Evolutionary conservation across 768 basidiomycete genomes (phyloP).

Genomic region (Boletus reticuloceps): DNA sequence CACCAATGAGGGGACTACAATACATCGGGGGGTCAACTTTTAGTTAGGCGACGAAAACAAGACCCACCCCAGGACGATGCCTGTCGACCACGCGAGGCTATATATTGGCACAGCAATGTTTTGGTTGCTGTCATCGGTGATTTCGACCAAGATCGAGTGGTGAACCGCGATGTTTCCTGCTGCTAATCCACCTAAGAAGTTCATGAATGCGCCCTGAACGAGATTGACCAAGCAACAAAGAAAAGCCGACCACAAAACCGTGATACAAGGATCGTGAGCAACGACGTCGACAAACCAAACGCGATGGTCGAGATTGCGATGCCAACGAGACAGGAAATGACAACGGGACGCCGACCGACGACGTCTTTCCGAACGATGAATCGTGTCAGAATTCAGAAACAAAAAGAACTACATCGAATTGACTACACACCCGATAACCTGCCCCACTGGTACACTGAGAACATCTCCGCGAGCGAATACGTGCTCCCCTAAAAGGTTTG

Average conservation of each 20-base stretch:
- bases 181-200: slow-evolving; percentile 52
- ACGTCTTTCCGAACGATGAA: slow-evolving; percentile 35
- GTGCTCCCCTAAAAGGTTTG: not conserved
- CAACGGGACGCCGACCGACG: slow-evolving; percentile 60
- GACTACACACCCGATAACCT: slow-evolving; percentile 1
- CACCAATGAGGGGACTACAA: no score
- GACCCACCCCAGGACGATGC: slow-evolving; percentile 1
- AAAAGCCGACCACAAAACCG: slow-evolving; percentile 47
- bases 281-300: slow-evolving; percentile 55
- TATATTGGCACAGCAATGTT: slow-evolving; percentile 57
- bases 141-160: slow-evolving; percentile 57
- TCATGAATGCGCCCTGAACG: not conserved
- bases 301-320: slow-evolving; percentile 47
- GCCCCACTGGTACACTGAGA: slow-evolving; percentile 32
- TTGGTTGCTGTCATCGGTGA: slow-evolving; percentile 63
- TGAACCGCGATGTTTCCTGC: slow-evolving; percentile 62
- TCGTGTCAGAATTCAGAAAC: not conserved
- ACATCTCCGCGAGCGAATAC: not conserved
- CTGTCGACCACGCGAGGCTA: slow-evolving; percentile 42
- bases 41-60: not conserved
- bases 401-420: not conserved
- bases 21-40: no score
- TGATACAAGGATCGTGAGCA: slow-evolving; percentile 44
- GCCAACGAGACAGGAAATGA: slow-evolving; percentile 51
- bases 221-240: not conserved